Conservation (phyloP, 2,329 filamentous ascomycete species). For the Fusarium sororula region DNA sequence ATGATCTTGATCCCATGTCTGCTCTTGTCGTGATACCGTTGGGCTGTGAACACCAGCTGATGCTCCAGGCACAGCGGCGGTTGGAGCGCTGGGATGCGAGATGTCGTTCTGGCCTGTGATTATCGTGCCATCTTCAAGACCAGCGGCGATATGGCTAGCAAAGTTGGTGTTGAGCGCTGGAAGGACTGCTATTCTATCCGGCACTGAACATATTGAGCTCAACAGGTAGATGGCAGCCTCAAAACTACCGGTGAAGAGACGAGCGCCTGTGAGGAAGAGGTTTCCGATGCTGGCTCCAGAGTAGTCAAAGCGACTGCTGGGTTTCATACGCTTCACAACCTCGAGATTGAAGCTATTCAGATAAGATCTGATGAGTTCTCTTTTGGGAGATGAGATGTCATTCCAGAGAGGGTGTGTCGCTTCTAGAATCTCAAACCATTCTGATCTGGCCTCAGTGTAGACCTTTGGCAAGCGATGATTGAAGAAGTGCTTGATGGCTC, state of each 20-base stretch:
- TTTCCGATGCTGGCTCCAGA: slow-evolving; percentile 80
- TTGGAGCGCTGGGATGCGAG: slow-evolving; percentile 80
- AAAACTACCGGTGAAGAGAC: slow-evolving; percentile 91
- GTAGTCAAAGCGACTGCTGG: slow-evolving; percentile 80
- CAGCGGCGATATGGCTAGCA: slow-evolving; percentile 91
- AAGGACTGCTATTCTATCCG: slow-evolving; percentile 78
- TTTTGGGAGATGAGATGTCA: slow-evolving; percentile 74
- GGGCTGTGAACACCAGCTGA: slow-evolving; percentile 45
- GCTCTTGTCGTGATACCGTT: slow-evolving; percentile 53
- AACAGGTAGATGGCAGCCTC: slow-evolving; percentile 93
- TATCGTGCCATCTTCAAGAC: slow-evolving; percentile 76
- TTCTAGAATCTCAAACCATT: slow-evolving; percentile 92
- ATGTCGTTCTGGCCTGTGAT: slow-evolving; percentile 95
- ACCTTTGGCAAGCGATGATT: slow-evolving; percentile 79
- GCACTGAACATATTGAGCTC: slow-evolving; percentile 85
- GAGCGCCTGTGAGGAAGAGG: slow-evolving; percentile 82
- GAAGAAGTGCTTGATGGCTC: slow-evolving; percentile 83
- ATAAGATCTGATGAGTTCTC: slow-evolving; percentile 79
- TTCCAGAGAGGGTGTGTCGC: slow-evolving; percentile 81
- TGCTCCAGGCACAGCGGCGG: slow-evolving; percentile 50
- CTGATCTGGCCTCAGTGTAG: slow-evolving; percentile 70
- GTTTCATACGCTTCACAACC: slow-evolving; percentile 78
- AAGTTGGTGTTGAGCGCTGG: slow-evolving; percentile 96
- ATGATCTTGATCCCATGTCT: slow-evolving; percentile 62
- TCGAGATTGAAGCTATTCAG: slow-evolving; percentile 81